These are phyloP conservation scores for Endocalyx cinctus DNA, from an alignment of 2,329 filamentous ascomycete genomes.

Conservation along the genomic window DNA sequence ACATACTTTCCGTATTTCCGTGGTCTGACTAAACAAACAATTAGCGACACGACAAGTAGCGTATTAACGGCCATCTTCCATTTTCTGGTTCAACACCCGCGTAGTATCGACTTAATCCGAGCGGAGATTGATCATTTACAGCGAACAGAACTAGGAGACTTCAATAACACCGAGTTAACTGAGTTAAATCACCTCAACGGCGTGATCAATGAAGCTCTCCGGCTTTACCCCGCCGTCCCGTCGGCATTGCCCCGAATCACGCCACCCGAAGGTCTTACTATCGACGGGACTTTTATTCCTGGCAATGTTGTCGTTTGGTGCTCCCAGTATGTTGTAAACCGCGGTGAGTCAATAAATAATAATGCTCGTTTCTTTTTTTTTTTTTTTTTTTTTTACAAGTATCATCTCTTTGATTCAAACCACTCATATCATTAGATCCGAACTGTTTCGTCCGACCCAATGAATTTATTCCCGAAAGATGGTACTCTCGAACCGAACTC, in stretches of 20 bases:
- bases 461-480: slow-evolving; percentile 22
- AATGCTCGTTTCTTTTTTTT: too few species aligned
- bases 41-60: slow-evolving; percentile 6
- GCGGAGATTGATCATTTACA: too few species aligned
- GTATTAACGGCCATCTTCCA: slow-evolving; percentile 5
- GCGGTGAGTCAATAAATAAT: slow-evolving; percentile 11
- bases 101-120: slow-evolving; percentile 5
- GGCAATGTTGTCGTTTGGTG: slow-evolving; percentile 13
- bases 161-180: neutral
- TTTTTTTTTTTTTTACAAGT: neutral
- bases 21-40: too few species aligned
- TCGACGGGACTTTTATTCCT: slow-evolving; percentile 20
- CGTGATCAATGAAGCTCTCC: slow-evolving; percentile 27
- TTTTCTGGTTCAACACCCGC: slow-evolving; percentile 7
- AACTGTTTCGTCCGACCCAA: slow-evolving; percentile 10
- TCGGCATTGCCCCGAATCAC: slow-evolving; percentile 10
- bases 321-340: slow-evolving; percentile 12
- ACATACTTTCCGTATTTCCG: too few species aligned
- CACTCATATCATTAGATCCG: slow-evolving; percentile 3
- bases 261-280: slow-evolving; percentile 15
- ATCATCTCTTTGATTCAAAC: too few species aligned
- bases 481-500: slow-evolving; percentile 15
- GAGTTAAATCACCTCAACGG: slow-evolving; percentile 18
- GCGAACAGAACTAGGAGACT: slow-evolving; percentile 3
- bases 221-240: slow-evolving; percentile 25